phyloP scores from a whole-genome alignment of 495 filamentous ascomycete genomes.

The Annulohypoxylon moriforme region DNA sequence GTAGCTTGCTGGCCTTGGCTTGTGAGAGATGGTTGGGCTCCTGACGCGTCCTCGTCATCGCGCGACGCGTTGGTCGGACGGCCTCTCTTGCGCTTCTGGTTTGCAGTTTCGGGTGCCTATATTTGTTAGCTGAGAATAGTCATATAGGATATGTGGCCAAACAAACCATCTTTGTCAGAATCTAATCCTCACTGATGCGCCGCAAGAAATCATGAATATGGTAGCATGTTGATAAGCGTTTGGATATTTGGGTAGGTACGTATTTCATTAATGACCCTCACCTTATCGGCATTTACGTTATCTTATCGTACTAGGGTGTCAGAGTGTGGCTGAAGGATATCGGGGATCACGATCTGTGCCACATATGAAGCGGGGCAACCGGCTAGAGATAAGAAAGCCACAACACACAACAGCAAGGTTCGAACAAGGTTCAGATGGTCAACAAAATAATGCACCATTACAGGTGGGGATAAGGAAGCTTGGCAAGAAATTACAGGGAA shows the following conservation, averaged over 20 bases:
- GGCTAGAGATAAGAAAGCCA: not conserved
- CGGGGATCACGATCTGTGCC: not conserved
- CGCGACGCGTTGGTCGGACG: conserved; percentile 54
- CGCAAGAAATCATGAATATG: not conserved
- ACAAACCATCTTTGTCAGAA: conserved; percentile 20
- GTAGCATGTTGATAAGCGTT: not conserved
- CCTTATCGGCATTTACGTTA: conserved; percentile 11
- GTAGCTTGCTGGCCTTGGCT: conserved; percentile 30
- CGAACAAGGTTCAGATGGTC: not conserved
- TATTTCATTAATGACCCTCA: conserved; percentile 1
- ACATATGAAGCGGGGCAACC: conserved; percentile 5
- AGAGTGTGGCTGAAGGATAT: not conserved
- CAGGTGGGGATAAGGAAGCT: conserved; percentile 25
- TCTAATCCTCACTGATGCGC: not conserved
- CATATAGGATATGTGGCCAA: not conserved
- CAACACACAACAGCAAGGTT: not conserved
- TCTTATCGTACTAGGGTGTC: conserved; percentile 14
- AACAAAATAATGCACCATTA: conserved; percentile 30
- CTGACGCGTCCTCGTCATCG: conserved; percentile 51
- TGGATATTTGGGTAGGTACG: no score
- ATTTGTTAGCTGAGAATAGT: conserved; percentile 18
- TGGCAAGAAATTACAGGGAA: conserved; percentile 31
- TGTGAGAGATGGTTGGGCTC: conserved; percentile 24
- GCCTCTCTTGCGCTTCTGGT: conserved; percentile 58
- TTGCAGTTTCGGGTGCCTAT: conserved; percentile 50